These are phyloP conservation scores for Spiromastix sp. DNA, from an alignment of 2,329 filamentous ascomycete genomes.

Conservation along the genomic window DNA sequence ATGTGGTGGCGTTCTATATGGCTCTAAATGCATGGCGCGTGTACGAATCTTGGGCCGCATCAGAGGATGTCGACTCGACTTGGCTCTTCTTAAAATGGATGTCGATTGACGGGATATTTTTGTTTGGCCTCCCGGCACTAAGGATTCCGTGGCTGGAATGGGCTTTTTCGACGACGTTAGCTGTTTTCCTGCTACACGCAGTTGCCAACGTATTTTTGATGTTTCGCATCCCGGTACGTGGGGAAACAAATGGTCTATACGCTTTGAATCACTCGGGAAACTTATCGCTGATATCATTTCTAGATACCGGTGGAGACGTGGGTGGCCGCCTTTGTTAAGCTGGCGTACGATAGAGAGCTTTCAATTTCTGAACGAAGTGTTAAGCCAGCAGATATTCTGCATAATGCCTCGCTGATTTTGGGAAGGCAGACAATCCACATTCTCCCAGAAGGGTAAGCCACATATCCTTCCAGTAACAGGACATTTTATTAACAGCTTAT, in stretches of 20 bases:
- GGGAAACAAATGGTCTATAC: not conserved
- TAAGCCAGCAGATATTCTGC: slow-evolving; percentile 74
- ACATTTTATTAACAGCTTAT: slow-evolving; percentile 19
- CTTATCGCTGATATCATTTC: slow-evolving; percentile 3
- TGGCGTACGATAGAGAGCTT: slow-evolving; percentile 85
- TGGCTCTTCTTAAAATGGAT: slow-evolving; percentile 92
- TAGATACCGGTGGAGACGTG: slow-evolving; percentile 65
- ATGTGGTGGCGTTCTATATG: slow-evolving; percentile 70
- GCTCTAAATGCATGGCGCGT: slow-evolving; percentile 70
- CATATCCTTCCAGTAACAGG: not conserved
- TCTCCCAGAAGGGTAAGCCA: slow-evolving; percentile 69
- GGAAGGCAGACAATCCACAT: slow-evolving; percentile 98
- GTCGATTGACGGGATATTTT: slow-evolving; percentile 70
- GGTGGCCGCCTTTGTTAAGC: slow-evolving; percentile 61
- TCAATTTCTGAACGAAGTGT: slow-evolving; percentile 90
- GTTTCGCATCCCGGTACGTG: slow-evolving; percentile 71
- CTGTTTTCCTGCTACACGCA: slow-evolving; percentile 61
- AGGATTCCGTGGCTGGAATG: slow-evolving; percentile 96
- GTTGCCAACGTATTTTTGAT: slow-evolving; percentile 75
- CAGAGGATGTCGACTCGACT: slow-evolving; percentile 78
- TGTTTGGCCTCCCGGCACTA: slow-evolving; percentile 77
- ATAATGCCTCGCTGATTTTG: slow-evolving; percentile 87
- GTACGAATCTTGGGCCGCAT: slow-evolving; percentile 73
- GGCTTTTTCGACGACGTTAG: slow-evolving; percentile 61
- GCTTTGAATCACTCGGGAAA: not conserved